These are phyloP conservation scores for Periconia sp. DNA, from an alignment of 2,329 filamentous ascomycete species.

Conservation along the genomic window DNA sequence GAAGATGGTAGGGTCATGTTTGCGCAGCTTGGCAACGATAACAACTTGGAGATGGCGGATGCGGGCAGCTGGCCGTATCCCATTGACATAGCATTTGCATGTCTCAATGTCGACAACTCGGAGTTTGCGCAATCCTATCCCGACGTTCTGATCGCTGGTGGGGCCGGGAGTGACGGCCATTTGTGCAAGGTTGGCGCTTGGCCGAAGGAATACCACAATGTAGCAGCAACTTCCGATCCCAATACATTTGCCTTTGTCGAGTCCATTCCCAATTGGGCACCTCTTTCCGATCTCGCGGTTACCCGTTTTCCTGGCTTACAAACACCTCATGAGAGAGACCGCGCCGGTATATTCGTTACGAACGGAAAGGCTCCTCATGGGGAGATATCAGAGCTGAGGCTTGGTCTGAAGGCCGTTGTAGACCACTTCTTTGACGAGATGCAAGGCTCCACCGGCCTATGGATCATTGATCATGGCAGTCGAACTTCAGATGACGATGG, in stretches of 20 bases:
- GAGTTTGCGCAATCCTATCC: conserved; percentile 63
- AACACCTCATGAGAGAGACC: conserved; percentile 24
- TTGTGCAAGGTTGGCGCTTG: conserved; percentile 69
- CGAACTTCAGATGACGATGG: conserved; percentile 34
- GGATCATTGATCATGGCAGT: conserved; percentile 42
- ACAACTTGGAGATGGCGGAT: conserved; percentile 48
- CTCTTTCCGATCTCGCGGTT: conserved; percentile 56
- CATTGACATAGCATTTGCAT: conserved; percentile 82
- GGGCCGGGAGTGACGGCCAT: conserved; percentile 77
- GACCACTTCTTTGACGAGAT: conserved; percentile 37
- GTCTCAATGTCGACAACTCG: conserved; percentile 57
- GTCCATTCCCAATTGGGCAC: conserved; percentile 67
- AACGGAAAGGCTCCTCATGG: conserved; percentile 53
- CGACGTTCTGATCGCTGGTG: conserved; percentile 81
- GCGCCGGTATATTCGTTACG: conserved; percentile 45
- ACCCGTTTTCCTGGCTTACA: conserved; percentile 30
- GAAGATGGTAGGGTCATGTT: conserved; percentile 85
- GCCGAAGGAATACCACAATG: conserved; percentile 52
- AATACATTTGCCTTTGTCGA: conserved; percentile 57
- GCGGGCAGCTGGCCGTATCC: conserved; percentile 70
- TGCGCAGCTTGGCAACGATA: conserved; percentile 64
- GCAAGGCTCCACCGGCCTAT: conserved; percentile 44
- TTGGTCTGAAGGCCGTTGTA: conserved; percentile 48
- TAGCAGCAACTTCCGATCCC: conserved; percentile 59
- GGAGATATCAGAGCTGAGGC: conserved; percentile 50